These are phyloP conservation scores for Geranium rotundifolium DNA, from an alignment of 345 rosid genomes.

Conservation along the genomic window DNA sequence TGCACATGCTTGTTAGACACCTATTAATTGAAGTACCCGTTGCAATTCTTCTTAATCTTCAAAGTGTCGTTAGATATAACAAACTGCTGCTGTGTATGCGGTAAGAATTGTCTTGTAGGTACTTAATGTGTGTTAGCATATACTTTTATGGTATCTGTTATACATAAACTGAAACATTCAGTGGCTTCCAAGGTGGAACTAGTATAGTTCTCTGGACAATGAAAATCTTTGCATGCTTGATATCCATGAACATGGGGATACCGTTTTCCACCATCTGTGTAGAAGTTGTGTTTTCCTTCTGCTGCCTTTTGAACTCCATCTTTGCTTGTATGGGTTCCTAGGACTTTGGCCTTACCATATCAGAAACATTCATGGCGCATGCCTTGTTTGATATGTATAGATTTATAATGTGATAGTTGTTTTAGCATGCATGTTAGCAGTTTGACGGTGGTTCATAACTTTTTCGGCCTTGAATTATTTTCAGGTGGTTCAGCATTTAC, in stretches of 20 bases:
- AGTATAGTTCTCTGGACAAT: not conserved
- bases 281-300: not conserved
- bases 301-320: too few species aligned
- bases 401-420: not conserved
- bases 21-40: not conserved
- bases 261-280: not conserved
- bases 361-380: too few species aligned
- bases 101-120: not conserved
- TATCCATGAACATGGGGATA: not conserved
- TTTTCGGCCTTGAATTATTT: conserved; percentile 1
- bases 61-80: not conserved
- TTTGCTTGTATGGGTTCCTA: too few species aligned
- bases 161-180: too few species aligned
- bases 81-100: not conserved
- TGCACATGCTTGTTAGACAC: not conserved
- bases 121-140: not conserved
- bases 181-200: not conserved
- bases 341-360: too few species aligned
- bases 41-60: not conserved
- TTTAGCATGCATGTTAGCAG: not conserved
- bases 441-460: not conserved
- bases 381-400: not conserved
- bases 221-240: not conserved
- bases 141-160: too few species aligned
- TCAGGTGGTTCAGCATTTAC: conserved; percentile 97